These are phyloP conservation scores for Lachancea sp. DNA, from an alignment of 805 yeast species.

Conservation along the genomic window DNA sequence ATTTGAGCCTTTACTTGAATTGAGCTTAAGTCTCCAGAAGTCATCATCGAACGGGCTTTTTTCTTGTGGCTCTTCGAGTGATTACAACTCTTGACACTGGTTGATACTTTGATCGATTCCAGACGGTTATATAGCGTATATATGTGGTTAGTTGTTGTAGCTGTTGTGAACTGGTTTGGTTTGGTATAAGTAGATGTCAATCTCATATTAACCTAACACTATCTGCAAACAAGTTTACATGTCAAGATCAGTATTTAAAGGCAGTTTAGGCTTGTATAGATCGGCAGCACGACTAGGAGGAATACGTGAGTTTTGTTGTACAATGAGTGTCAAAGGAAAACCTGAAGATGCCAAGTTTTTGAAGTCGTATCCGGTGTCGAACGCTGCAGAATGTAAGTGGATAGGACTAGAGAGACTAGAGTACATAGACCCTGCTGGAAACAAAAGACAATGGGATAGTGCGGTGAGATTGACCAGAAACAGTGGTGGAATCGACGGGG, in stretches of 20 bases:
- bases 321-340: constrained; percentile 28
- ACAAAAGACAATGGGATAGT: constrained; percentile 79
- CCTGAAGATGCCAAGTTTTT: constrained; percentile 35
- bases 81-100: neutral
- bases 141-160: neutral
- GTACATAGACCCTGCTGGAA: constrained; percentile 69
- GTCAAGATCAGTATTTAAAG: neutral
- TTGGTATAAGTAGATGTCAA: too few relatives aligned
- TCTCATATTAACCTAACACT: too few relatives aligned
- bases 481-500: constrained; percentile 65
- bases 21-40: constrained; percentile 4
- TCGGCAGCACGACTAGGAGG: neutral
- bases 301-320: constrained; percentile 1
- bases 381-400: constrained; percentile 54
- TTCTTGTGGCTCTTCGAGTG: neutral
- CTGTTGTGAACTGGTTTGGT: too few relatives aligned
- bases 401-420: constrained; percentile 58
- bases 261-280: neutral
- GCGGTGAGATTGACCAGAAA: constrained; percentile 75
- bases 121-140: too few relatives aligned
- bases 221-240: neutral
- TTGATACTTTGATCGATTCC: neutral
- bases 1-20: constrained; percentile 48
- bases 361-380: constrained; percentile 25
- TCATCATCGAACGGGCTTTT: constrained; percentile 1